phyloP scores from a whole-genome alignment of 1,284 basidiomycete genomes.

The Inonotus hispidus region DNA sequence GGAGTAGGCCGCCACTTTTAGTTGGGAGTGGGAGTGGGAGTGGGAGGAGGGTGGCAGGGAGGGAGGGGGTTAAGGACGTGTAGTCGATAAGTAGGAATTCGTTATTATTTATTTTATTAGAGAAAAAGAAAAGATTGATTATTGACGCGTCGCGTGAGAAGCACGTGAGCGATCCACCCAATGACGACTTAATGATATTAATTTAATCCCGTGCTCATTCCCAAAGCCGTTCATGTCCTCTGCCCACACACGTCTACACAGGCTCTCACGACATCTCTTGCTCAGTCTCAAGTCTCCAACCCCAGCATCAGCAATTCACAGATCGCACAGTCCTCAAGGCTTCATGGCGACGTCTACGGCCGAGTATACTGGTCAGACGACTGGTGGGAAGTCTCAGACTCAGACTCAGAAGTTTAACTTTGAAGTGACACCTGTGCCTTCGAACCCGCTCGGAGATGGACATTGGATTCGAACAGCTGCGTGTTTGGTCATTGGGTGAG shows the following conservation, averaged over 20 bases:
- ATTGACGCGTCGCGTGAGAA: not conserved
- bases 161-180: not conserved
- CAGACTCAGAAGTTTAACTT: slow-evolving; percentile 40
- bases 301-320: not conserved
- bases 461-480: slow-evolving; percentile 66
- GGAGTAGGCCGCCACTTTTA: not conserved
- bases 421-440: slow-evolving; percentile 48
- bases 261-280: not conserved
- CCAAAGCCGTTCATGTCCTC: not conserved
- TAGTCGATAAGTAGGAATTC: no score
- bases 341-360: not conserved
- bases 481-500: slow-evolving; percentile 71
- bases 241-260: slow-evolving; percentile 1
- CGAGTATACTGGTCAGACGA: no score
- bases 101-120: no score
- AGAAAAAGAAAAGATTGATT: not conserved
- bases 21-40: not conserved
- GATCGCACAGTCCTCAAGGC: not conserved
- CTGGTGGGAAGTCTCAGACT: not conserved
- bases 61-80: not conserved
- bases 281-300: not conserved
- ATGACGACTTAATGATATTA: not conserved
- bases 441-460: slow-evolving; percentile 63
- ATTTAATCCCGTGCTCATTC: not conserved
- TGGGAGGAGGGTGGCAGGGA: not conserved